Conservation (phyloP, 2,329 filamentous ascomycete species). For the Coniosporium tulheliwenetii region DNA sequence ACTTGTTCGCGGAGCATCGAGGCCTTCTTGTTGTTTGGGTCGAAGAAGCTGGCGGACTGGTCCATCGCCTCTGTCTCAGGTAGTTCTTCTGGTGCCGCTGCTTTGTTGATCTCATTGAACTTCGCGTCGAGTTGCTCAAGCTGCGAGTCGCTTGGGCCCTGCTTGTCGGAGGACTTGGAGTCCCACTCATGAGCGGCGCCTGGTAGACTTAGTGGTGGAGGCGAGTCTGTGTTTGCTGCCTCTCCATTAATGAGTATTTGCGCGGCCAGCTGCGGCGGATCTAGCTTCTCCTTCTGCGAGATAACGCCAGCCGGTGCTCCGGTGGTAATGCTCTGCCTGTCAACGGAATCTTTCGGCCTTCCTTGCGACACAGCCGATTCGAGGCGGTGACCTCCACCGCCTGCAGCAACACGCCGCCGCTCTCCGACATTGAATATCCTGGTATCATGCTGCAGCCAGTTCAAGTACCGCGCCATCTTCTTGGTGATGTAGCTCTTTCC, state of each 20-base stretch:
- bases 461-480: constrained; percentile 87
- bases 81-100: constrained; percentile 7
- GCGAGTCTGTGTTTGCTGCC: constrained; percentile 19
- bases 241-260: constrained; percentile 45
- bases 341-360: constrained; percentile 1
- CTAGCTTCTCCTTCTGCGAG: constrained; percentile 8
- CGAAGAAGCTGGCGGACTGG: constrained; percentile 86
- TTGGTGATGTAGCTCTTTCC: constrained; percentile 99
- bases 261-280: constrained; percentile 23
- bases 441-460: constrained; percentile 94
- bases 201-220: constrained; percentile 17
- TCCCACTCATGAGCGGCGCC: constrained; percentile 12
- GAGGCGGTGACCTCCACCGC: constrained; percentile 21
- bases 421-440: constrained; percentile 97
- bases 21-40: constrained; percentile 72
- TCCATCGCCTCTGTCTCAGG: constrained; percentile 46
- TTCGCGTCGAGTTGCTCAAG: constrained; percentile 14
- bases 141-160: constrained; percentile 4
- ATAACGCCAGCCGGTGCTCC: constrained; percentile 8
- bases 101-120: constrained; percentile 15
- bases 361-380: background rate
- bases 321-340: constrained; percentile 8
- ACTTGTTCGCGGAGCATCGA: constrained; percentile 78
- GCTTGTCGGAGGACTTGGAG: constrained; percentile 13
- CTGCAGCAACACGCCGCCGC: constrained; percentile 65